Percentiles rank a stretch among this genome's conserved stretches.
phyloP scores from a whole-genome alignment of 257 asterid genomes.

The Echites panduratus region DNA sequence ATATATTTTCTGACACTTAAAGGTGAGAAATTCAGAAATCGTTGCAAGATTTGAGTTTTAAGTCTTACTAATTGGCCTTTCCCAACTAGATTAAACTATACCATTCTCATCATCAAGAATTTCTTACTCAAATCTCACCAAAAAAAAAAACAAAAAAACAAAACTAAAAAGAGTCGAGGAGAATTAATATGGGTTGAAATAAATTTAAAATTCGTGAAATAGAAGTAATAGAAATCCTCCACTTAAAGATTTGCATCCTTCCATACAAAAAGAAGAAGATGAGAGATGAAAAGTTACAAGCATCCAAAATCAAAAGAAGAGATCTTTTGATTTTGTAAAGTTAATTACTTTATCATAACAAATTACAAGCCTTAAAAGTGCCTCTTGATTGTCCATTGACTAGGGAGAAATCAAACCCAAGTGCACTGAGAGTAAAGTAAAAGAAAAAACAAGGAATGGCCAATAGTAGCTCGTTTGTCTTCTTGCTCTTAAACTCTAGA shows the following conservation, averaged over 20 bases:
- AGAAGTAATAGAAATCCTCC: neutral
- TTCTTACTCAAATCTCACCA: no score
- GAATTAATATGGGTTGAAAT: neutral
- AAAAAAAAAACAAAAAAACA: no score
- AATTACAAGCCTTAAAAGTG: neutral
- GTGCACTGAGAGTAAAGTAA: neutral
- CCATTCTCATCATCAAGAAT: no score
- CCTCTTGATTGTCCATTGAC: neutral
- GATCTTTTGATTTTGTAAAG: neutral
- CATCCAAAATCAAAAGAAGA: no score
- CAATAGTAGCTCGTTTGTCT: conserved; percentile 82
- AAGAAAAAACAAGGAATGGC: neutral
- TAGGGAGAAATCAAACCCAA: neutral
- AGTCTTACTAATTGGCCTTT: neutral
- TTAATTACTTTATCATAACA: neutral
- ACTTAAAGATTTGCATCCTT: neutral
- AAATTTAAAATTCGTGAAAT: neutral
- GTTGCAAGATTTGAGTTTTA: no score
- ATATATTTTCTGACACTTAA: neutral
- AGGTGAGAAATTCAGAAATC: no score
- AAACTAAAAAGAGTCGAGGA: neutral
- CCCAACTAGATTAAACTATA: neutral
- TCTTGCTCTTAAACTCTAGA: conserved; percentile 69
- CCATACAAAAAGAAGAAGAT: neutral
- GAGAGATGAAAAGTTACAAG: no score